Evolutionary conservation across 495 filamentous ascomycete genomes (phyloP).

Genomic region (Trichoderma virens): DNA sequence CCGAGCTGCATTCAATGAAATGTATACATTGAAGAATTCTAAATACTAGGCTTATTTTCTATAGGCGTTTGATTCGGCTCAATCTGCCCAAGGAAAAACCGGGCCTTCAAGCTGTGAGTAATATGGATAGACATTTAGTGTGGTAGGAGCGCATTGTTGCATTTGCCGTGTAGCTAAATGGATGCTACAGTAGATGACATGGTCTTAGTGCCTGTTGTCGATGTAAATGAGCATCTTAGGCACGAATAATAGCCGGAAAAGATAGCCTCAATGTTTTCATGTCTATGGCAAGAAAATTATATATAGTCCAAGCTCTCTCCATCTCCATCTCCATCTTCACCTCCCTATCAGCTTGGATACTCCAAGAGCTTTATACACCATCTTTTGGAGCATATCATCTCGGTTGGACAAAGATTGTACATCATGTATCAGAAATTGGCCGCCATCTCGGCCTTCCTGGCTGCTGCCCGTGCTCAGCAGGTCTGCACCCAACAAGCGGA

Average conservation of each 20-base stretch:
- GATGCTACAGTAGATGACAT: not conserved
- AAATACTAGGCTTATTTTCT: no score
- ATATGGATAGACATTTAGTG: not conserved
- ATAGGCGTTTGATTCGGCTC: no score
- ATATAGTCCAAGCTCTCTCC: not conserved
- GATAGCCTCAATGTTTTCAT: not conserved
- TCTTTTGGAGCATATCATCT: not conserved
- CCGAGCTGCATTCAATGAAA: no score
- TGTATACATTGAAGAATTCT: no score
- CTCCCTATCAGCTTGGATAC: not conserved
- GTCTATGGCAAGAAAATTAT: not conserved
- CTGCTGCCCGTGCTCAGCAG: slow-evolving; percentile 43
- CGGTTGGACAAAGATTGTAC: not conserved
- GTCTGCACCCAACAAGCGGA: slow-evolving; percentile 49
- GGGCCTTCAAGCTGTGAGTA: not conserved
- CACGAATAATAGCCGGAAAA: not conserved
- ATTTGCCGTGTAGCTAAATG: not conserved
- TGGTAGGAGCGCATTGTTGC: not conserved
- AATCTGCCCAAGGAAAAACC: not conserved
- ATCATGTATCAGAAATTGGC: slow-evolving; percentile 4
- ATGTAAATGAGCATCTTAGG: not conserved
- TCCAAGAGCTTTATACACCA: not conserved
- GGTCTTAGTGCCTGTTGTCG: not conserved
- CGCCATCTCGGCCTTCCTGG: slow-evolving; percentile 36
- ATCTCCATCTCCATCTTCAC: not conserved